These are phyloP conservation scores for Neurospora pannonica DNA, from an alignment of 495 filamentous ascomycete species.

Conservation along the genomic window DNA sequence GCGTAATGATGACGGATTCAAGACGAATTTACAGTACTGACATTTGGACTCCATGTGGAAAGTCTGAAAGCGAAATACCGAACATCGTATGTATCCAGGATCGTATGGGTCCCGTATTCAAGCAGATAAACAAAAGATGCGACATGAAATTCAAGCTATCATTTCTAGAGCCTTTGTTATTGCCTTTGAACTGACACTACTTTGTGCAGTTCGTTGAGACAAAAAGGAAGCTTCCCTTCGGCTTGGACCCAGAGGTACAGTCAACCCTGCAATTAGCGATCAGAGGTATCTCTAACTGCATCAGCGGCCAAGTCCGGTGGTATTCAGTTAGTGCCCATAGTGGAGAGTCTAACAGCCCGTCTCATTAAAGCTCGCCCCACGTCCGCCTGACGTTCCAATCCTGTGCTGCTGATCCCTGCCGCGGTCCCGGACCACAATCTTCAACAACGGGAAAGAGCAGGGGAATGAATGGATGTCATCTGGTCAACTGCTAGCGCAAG, in stretches of 20 bases:
- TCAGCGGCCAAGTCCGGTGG: neutral
- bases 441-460: neutral
- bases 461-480: neutral
- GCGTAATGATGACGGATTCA: neutral
- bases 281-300: neutral
- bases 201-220: neutral
- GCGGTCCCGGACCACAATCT: neutral
- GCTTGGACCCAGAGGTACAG: neutral
- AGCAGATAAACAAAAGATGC: neutral
- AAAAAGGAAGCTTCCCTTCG: neutral
- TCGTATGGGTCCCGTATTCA: neutral
- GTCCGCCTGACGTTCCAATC: neutral
- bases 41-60: neutral
- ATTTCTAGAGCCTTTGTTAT: neutral
- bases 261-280: no score
- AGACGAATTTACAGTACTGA: neutral
- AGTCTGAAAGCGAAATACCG: neutral
- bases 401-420: neutral
- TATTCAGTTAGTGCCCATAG: neutral
- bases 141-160: neutral
- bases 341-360: neutral
- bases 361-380: neutral
- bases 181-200: neutral
- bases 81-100: neutral
- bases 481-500: neutral